Conservation (phyloP, 148 eudicot genomes). For the Drosera capensis region DNA sequence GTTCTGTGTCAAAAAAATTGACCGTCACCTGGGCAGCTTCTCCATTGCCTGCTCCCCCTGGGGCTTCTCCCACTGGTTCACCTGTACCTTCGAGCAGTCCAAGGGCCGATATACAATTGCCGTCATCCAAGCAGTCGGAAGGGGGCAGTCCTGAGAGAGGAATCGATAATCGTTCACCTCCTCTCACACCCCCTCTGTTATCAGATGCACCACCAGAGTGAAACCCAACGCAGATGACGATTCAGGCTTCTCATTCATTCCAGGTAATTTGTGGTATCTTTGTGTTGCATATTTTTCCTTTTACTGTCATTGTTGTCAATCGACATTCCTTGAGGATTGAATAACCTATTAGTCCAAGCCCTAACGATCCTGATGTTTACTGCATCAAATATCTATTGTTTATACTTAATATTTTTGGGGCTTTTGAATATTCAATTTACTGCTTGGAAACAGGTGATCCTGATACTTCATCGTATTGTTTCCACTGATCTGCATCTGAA, state of each 20-base stretch:
- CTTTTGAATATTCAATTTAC: too few relatives aligned
- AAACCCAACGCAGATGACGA: constrained; percentile 2
- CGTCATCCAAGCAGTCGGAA: constrained; percentile 16
- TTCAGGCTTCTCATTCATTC: constrained; percentile 2
- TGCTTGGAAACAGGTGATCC: too few relatives aligned
- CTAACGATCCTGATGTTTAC: too few relatives aligned
- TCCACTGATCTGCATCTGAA: too few relatives aligned
- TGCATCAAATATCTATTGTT: too few relatives aligned
- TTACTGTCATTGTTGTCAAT: background rate
- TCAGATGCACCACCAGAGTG: constrained; percentile 15
- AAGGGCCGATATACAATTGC: constrained; percentile 8
- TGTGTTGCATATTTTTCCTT: background rate
- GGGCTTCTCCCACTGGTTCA: constrained; percentile 19
- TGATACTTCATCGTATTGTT: too few relatives aligned
- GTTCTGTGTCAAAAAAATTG: constrained; percentile 10
- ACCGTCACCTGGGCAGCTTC: constrained; percentile 16
- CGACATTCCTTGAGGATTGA: background rate
- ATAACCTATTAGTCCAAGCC: background rate
- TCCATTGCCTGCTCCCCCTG: constrained; percentile 30
- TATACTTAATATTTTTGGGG: too few relatives aligned
- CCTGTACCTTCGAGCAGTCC: constrained; percentile 32
- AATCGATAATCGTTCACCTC: constrained; percentile 29
- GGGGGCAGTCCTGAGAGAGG: constrained; percentile 8
- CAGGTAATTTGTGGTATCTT: constrained; percentile 10
- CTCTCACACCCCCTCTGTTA: constrained; percentile 29